A percentile compares a stretch with the other conserved stretches of the same genome.
Evolutionary conservation across 225 moss, liverwort and hornwort genomes (phyloP).

Genomic region (Antitrichia curtipendula): DNA sequence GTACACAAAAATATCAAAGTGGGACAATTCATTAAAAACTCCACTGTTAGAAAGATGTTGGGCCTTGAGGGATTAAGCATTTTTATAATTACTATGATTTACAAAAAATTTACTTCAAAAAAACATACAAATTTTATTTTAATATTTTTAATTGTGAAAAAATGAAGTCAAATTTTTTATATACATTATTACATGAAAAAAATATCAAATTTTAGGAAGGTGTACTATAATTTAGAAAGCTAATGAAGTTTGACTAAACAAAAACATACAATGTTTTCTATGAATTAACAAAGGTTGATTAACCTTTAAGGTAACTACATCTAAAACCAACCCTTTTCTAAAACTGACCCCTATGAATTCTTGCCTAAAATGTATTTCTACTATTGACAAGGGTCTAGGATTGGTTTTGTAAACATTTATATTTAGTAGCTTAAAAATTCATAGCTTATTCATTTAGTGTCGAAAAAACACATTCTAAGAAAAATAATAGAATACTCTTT

Average conservation of each 20-base stretch:
- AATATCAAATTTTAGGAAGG: neutral
- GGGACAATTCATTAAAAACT: too few species aligned
- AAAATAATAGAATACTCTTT: accelerated
- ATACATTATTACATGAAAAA: neutral
- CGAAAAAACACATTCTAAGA: neutral
- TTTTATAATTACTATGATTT: neutral
- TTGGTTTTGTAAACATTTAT: accelerated
- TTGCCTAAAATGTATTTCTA: neutral
- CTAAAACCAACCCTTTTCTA: neutral
- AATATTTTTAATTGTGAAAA: neutral
- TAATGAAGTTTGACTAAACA: neutral
- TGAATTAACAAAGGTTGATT: neutral
- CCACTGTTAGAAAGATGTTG: too few species aligned
- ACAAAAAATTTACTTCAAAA: neutral
- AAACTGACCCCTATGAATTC: accelerated
- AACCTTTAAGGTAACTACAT: neutral
- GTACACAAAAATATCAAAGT: too few species aligned
- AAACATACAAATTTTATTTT: neutral
- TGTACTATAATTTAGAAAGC: neutral
- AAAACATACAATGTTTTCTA: neutral
- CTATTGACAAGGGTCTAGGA: neutral
- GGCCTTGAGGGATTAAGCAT: too few species aligned
- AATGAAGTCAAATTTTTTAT: neutral
- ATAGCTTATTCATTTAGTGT: neutral
- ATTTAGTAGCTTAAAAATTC: neutral